phyloP scores from a whole-genome alignment of 2,329 filamentous ascomycete genomes.

The Aureobasidium sp. region DNA sequence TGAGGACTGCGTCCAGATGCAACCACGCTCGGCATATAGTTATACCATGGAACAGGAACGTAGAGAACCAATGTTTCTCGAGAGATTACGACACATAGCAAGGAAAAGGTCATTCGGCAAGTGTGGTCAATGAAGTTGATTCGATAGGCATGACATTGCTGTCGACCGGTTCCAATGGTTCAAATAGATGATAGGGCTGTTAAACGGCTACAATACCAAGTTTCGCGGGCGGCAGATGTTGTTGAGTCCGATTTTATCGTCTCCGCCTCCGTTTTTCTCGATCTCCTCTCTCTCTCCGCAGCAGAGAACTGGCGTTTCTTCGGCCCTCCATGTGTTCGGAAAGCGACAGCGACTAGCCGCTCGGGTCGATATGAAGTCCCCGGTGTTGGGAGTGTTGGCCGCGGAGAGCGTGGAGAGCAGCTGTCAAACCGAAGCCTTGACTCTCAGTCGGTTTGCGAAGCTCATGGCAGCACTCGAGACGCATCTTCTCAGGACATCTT shows the following conservation, averaged over 20 bases:
- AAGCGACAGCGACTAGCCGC: constrained; percentile 6
- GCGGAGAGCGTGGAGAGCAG: constrained; percentile 7
- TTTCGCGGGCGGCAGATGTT: neutral
- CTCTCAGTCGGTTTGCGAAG: neutral
- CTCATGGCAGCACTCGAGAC: neutral
- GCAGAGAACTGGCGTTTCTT: constrained; percentile 6
- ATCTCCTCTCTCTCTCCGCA: constrained; percentile 7
- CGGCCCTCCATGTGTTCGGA: constrained; percentile 14
- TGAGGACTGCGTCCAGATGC: too few relatives aligned
- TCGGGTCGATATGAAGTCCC: constrained; percentile 2
- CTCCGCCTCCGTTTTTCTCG: neutral
- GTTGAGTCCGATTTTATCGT: constrained; percentile 6
- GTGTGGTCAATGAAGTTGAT: neutral
- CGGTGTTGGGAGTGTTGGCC: neutral
- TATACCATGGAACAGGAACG: neutral
- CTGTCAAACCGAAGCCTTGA: neutral
- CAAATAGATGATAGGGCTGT: neutral
- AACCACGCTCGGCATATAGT: neutral
- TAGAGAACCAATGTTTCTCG: neutral
- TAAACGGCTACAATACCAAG: neutral
- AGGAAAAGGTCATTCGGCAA: neutral
- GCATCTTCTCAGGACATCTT: neutral
- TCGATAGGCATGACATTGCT: neutral
- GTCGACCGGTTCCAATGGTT: neutral
- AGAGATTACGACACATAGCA: neutral